phyloP scores from a whole-genome alignment of 2,329 filamentous ascomycete genomes.

The Amphichorda felina region DNA sequence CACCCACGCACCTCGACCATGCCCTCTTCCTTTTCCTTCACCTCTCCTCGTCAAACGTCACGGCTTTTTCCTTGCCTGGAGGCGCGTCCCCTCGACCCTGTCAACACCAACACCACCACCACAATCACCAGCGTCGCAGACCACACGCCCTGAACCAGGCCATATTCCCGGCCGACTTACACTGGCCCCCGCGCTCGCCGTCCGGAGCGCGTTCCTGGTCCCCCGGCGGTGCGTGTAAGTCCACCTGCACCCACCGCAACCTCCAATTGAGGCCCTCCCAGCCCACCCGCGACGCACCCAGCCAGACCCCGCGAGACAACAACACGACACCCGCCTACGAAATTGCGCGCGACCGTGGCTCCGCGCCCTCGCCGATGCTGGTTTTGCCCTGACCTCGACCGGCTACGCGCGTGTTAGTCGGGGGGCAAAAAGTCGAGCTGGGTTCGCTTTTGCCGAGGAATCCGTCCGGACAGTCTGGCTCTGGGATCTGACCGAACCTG shows the following conservation, averaged over 20 bases:
- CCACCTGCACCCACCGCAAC: background rate
- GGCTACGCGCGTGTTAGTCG: background rate
- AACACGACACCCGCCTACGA: background rate
- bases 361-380: background rate
- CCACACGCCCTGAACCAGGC: too few species aligned
- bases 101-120: background rate
- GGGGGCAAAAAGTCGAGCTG: background rate
- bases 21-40: slow-evolving; percentile 3
- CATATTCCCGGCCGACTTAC: background rate
- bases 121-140: background rate
- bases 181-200: background rate
- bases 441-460: too few species aligned
- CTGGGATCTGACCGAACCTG: too few species aligned
- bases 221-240: background rate
- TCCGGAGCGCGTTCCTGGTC: slow-evolving; percentile 1
- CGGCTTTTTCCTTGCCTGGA: background rate
- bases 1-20: background rate
- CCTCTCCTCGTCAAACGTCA: slow-evolving; percentile 3
- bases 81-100: background rate
- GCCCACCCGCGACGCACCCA: background rate
- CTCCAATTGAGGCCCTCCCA: background rate
- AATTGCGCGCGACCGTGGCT: too few species aligned
- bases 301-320: background rate
- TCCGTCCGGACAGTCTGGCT: too few species aligned
- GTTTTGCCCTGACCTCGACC: background rate